phyloP scores from a whole-genome alignment of 345 rosid genomes.

The Psidium guajava region DNA sequence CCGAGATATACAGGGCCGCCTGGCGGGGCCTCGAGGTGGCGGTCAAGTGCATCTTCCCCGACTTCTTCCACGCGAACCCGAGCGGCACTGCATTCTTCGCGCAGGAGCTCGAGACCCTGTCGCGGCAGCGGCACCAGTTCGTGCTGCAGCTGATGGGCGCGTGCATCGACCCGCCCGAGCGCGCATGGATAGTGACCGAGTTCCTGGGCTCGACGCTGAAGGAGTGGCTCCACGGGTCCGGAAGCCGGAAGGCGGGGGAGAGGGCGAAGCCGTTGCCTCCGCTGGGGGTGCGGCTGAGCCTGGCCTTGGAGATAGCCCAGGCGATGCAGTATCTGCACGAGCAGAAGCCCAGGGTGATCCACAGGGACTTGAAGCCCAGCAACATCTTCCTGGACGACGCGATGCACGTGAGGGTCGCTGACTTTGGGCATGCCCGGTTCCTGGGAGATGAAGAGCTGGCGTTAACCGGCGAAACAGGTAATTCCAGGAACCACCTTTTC shows the following conservation, averaged over 20 bases:
- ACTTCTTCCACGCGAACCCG: slow-evolving; percentile 27
- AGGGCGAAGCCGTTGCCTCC: slow-evolving; percentile 29
- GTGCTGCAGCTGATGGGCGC: slow-evolving; percentile 51
- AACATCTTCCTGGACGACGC: slow-evolving; percentile 46
- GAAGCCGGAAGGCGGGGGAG: slow-evolving; percentile 11
- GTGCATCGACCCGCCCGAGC: slow-evolving; percentile 37
- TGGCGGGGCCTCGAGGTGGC: slow-evolving; percentile 61
- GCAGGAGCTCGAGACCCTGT: slow-evolving; percentile 44
- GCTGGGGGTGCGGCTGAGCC: slow-evolving; percentile 21
- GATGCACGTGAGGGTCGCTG: slow-evolving; percentile 40
- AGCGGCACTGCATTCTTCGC: slow-evolving; percentile 22
- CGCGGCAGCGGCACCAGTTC: slow-evolving; percentile 39
- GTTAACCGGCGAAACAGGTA: slow-evolving; percentile 55
- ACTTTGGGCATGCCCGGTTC: slow-evolving; percentile 57
- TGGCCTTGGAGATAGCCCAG: slow-evolving; percentile 47
- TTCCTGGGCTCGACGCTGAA: slow-evolving; percentile 30
- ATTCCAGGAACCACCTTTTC: background rate
- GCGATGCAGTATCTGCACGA: slow-evolving; percentile 61
- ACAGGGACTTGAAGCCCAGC: slow-evolving; percentile 58
- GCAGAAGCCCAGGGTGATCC: slow-evolving; percentile 49
- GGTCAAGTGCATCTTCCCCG: slow-evolving; percentile 40
- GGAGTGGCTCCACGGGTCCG: slow-evolving; percentile 50
- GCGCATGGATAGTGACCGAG: slow-evolving; percentile 48
- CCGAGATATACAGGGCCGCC: slow-evolving; percentile 31
- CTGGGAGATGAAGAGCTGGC: slow-evolving; percentile 34